Percentiles rank a stretch among this genome's conserved stretches.
These are phyloP conservation scores for Physaria fendleri DNA, from an alignment of 345 rosid species.

Conservation along the genomic window DNA sequence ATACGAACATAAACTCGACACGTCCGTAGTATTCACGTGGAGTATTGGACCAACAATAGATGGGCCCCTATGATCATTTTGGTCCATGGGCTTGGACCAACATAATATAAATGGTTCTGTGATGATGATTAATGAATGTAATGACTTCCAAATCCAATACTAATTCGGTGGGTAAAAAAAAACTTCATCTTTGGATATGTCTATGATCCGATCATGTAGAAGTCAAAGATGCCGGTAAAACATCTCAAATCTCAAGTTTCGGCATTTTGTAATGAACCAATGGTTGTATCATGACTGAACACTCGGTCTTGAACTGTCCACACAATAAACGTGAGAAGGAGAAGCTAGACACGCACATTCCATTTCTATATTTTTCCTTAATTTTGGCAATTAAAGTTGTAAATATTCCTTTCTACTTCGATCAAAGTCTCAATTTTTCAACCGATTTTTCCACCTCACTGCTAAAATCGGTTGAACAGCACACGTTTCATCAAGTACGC, in stretches of 20 bases:
- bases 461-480: neutral
- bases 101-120: neutral
- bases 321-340: constrained; percentile 26
- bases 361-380: neutral
- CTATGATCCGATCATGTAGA: neutral
- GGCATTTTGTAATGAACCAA: neutral
- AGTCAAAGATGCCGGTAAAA: neutral
- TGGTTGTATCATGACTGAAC: no score
- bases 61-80: no score
- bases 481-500: constrained; percentile 15
- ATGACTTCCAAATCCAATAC: neutral
- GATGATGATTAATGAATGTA: no score
- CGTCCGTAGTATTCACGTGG: no score
- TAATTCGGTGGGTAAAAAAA: neutral
- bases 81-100: no score
- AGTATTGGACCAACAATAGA: no score
- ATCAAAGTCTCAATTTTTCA: neutral
- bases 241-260: neutral
- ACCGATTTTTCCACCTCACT: neutral
- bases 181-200: neutral
- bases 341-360: constrained; percentile 31
- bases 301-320: neutral
- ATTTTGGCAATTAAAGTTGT: neutral
- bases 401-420: constrained; percentile 8
- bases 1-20: no score